Evolutionary conservation across 805 yeast species (phyloP).

Genomic region (Maudiozyma saulgeensis): DNA sequence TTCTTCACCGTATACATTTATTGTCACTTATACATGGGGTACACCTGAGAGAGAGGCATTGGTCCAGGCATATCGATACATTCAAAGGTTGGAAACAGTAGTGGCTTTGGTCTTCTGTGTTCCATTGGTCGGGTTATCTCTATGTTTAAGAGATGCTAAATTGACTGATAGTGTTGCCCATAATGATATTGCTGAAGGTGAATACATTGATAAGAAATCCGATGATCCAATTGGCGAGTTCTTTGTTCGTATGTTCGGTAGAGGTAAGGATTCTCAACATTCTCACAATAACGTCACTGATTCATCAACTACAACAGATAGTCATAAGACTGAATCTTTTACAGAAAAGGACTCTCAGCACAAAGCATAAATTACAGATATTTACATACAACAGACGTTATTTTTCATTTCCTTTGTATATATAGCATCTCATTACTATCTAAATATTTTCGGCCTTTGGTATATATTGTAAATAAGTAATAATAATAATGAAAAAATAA

Average conservation of each 20-base stretch:
- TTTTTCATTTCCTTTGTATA: no score
- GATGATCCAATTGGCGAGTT: slow-evolving; percentile 17
- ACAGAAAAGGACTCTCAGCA: background rate
- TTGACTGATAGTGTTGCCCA: slow-evolving; percentile 21
- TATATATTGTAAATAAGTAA: no score
- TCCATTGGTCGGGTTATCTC: slow-evolving; percentile 18
- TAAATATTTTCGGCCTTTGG: no score
- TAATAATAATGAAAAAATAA: no score
- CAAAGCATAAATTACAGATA: no score
- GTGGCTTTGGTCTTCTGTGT: slow-evolving; percentile 28
- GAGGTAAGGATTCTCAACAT: background rate
- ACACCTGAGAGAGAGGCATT: slow-evolving; percentile 50
- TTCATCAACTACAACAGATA: background rate
- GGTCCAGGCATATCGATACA: slow-evolving; percentile 47
- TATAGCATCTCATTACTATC: no score
- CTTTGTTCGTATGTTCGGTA: slow-evolving; percentile 1
- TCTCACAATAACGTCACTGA: background rate
- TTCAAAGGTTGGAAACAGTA: slow-evolving; percentile 49
- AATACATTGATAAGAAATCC: slow-evolving; percentile 12
- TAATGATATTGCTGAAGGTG: slow-evolving; percentile 22
- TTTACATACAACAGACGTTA: no score
- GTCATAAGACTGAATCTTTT: background rate
- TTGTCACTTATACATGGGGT: slow-evolving; percentile 46
- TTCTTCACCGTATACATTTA: slow-evolving; percentile 44
- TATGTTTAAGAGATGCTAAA: slow-evolving; percentile 21